A percentile compares a stretch with the other conserved stretches of the same genome.
These are phyloP conservation scores for Magnolia officinalis DNA, from an alignment of 164 flowering plant genomes.

Conservation along the genomic window DNA sequence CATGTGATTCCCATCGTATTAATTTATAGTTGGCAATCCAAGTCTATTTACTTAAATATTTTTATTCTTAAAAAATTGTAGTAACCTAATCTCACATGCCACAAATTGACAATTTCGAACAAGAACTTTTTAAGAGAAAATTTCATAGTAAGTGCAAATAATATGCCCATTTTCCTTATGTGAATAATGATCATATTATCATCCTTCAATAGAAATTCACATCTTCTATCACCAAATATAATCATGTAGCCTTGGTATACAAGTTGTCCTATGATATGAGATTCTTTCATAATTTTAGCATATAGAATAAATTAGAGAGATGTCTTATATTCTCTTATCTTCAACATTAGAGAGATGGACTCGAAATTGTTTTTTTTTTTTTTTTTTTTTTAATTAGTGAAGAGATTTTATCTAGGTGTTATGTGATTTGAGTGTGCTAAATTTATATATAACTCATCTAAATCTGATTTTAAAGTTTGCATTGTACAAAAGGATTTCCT, in stretches of 20 bases:
- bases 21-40: not conserved
- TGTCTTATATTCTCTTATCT: not conserved
- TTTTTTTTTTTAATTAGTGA: no score
- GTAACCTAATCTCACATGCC: not conserved
- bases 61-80: no score
- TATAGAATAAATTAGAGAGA: not conserved
- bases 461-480: not conserved
- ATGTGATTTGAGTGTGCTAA: no score
- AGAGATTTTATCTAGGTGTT: no score
- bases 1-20: not conserved
- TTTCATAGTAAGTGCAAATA: not conserved
- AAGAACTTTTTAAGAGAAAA: not conserved
- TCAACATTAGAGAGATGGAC: not conserved
- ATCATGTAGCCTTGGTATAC: slow-evolving; percentile 2
- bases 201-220: not conserved
- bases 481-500: not conserved
- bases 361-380: not conserved
- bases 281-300: slow-evolving; percentile 2
- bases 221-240: not conserved
- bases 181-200: not conserved
- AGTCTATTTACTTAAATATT: no score
- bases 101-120: not conserved
- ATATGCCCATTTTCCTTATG: not conserved
- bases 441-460: no score
- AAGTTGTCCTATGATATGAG: not conserved